phyloP scores from a whole-genome alignment of 495 filamentous ascomycete genomes.

The Neurospora cerealis region DNA sequence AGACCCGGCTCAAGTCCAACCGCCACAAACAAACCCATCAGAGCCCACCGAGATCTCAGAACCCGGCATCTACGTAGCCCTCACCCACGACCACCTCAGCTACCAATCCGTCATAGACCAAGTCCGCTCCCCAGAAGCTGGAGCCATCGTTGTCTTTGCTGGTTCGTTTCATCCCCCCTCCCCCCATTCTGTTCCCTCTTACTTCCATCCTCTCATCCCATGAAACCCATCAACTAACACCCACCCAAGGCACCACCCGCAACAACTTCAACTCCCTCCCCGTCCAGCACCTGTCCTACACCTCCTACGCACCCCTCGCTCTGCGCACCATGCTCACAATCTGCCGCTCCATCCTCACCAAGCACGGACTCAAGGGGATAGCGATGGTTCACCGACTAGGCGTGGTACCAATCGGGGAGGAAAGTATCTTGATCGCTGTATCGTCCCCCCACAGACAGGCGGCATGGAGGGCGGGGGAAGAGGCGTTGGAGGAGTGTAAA shows the following conservation, averaged over 20 bases:
- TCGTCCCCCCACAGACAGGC: constrained; percentile 76
- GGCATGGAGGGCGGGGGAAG: constrained; percentile 83
- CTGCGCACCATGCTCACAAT: constrained; percentile 67
- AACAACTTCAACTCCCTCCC: constrained; percentile 67
- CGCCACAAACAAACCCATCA: neutral
- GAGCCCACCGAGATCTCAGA: constrained; percentile 19
- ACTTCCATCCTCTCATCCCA: neutral
- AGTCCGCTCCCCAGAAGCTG: constrained; percentile 70
- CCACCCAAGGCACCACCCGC: constrained; percentile 63
- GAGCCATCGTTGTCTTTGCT: constrained; percentile 82
- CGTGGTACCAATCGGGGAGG: constrained; percentile 74
- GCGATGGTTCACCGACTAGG: constrained; percentile 83
- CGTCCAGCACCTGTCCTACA: constrained; percentile 72
- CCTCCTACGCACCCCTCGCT: constrained; percentile 67
- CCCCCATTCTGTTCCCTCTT: neutral
- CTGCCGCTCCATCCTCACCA: constrained; percentile 43
- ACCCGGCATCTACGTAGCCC: constrained; percentile 35
- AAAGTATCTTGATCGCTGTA: constrained; percentile 86
- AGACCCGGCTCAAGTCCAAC: neutral
- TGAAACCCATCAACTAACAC: neutral
- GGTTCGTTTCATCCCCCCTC: constrained; percentile 32
- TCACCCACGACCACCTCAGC: constrained; percentile 58
- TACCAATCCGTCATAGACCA: constrained; percentile 48
- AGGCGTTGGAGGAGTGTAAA: constrained; percentile 82
- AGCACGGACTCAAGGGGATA: constrained; percentile 57